Evolutionary conservation across 192 early-diverging fungal species (phyloP).

Genomic region (Umbelopsis sp.): DNA sequence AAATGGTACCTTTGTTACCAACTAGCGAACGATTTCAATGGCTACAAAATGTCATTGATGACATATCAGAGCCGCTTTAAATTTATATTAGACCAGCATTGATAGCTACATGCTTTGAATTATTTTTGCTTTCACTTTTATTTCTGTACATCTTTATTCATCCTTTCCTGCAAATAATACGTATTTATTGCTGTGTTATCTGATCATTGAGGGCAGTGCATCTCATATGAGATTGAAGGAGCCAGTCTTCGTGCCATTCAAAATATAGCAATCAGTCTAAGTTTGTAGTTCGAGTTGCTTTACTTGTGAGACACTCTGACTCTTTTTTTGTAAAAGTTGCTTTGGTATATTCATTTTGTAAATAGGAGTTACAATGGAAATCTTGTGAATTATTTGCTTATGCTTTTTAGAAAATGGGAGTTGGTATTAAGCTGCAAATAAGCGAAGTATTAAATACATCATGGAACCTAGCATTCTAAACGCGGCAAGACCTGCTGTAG

Average conservation of each 20-base stretch:
- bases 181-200: too few species aligned
- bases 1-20: not conserved
- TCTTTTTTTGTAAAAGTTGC: too few species aligned
- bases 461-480: slow-evolving; percentile 77
- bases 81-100: not conserved
- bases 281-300: too few species aligned
- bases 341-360: not conserved
- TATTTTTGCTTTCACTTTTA: not conserved
- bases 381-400: not conserved
- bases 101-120: not conserved
- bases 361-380: not conserved
- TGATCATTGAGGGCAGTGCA: too few species aligned
- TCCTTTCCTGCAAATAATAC: too few species aligned
- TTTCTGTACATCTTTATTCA: not conserved
- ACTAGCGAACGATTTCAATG: slow-evolving; percentile 8
- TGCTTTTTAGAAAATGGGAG: not conserved
- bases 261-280: too few species aligned
- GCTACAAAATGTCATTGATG: slow-evolving; percentile 1
- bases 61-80: not conserved
- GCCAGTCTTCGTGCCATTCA: too few species aligned
- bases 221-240: too few species aligned
- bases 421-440: slow-evolving; percentile 39
- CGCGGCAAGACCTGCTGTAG: slow-evolving; percentile 69
- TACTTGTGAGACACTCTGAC: too few species aligned
- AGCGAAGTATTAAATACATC: slow-evolving; percentile 63